Conservation (phyloP, 805 yeast species). For the Yamadazyma endophytica region DNA sequence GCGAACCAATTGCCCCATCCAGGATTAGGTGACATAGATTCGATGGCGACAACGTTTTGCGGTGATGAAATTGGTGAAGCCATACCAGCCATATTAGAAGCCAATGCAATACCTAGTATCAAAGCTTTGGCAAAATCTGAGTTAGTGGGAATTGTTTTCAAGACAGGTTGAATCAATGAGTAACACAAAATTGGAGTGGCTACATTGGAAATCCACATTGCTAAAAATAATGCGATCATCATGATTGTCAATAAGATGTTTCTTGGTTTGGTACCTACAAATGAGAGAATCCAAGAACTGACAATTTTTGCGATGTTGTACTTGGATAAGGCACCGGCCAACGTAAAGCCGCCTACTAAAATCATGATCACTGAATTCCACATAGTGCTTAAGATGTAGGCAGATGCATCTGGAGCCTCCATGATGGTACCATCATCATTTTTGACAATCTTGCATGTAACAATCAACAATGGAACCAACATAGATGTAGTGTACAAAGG, state of each 20-base stretch:
- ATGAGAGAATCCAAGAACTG: constrained; percentile 75
- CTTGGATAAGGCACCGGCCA: constrained; percentile 92
- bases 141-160: constrained; percentile 76
- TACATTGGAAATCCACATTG: constrained; percentile 96
- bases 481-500: constrained; percentile 48
- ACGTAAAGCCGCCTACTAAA: constrained; percentile 86
- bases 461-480: constrained; percentile 45
- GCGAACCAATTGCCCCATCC: constrained; percentile 94
- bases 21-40: constrained; percentile 78
- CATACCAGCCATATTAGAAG: constrained; percentile 95
- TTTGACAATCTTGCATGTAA: constrained; percentile 47
- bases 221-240: constrained; percentile 79
- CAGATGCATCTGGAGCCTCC: constrained; percentile 66
- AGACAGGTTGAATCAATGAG: constrained; percentile 85
- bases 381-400: constrained; percentile 79
- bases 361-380: constrained; percentile 94
- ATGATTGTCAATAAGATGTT: constrained; percentile 73
- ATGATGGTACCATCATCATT: constrained; percentile 41
- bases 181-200: constrained; percentile 95
- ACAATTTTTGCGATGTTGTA: constrained; percentile 82
- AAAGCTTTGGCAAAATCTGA: constrained; percentile 78
- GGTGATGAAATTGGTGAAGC: constrained; percentile 97
- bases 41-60: constrained; percentile 88
- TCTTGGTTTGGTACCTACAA: constrained; percentile 84
- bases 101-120: constrained; percentile 86